Percentiles rank a stretch among this genome's conserved stretches.
Evolutionary conservation across 108 stramenopile genomes (phyloP).

Genomic region (Mediolabrus comicus): DNA sequence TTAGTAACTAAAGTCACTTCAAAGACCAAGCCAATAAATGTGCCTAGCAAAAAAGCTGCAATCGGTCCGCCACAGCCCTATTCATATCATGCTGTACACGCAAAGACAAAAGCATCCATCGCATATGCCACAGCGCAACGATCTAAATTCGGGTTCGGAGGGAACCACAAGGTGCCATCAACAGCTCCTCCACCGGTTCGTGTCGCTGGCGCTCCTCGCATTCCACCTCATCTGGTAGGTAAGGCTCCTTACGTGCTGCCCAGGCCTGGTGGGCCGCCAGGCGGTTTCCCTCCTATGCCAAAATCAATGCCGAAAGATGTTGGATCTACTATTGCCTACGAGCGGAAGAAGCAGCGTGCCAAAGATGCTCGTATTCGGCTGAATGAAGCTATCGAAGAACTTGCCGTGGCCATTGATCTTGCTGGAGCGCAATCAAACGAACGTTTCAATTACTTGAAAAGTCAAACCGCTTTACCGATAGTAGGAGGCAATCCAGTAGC

Average conservation of each 20-base stretch:
- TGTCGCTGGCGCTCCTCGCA: background rate
- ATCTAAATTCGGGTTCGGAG: slow-evolving; percentile 78
- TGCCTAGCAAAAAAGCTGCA: background rate
- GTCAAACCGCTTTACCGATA: background rate
- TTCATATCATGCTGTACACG: slow-evolving; percentile 42
- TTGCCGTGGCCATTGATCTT: slow-evolving; percentile 68
- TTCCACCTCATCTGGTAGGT: slow-evolving; percentile 1
- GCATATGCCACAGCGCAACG: slow-evolving; percentile 51
- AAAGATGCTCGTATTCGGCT: slow-evolving; percentile 82
- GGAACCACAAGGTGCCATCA: slow-evolving; percentile 65
- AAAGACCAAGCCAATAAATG: background rate
- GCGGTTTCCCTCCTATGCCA: background rate
- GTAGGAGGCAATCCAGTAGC: background rate
- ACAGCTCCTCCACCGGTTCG: slow-evolving; percentile 51
- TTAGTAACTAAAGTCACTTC: background rate
- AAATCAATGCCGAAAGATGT: slow-evolving; percentile 17
- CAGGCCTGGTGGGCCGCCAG: background rate
- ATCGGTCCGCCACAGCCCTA: background rate
- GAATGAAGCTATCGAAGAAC: slow-evolving; percentile 80
- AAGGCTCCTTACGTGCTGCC: background rate
- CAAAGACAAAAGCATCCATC: slow-evolving; percentile 50
- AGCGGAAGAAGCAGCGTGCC: slow-evolving; percentile 86
- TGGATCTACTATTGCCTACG: slow-evolving; percentile 53
- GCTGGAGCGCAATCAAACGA: slow-evolving; percentile 73
- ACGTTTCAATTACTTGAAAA: slow-evolving; percentile 45